Percentiles rank a stretch among this genome's conserved stretches.
These are phyloP conservation scores for Cladophialophora exuberans DNA, from an alignment of 2,329 filamentous ascomycete genomes.

Conservation along the genomic window DNA sequence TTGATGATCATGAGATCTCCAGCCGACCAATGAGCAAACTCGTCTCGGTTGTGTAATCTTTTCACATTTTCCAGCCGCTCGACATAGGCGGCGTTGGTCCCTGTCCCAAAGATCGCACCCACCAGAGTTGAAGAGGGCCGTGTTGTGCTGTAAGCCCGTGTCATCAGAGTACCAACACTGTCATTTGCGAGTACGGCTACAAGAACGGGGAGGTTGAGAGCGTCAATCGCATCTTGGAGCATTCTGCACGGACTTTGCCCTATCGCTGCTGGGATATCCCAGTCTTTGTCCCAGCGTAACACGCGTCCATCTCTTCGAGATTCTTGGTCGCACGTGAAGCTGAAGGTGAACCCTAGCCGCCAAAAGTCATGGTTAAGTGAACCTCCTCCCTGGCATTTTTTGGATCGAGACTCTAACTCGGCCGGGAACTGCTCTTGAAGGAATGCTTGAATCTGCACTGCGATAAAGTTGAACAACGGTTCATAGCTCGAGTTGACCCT, in stretches of 20 bases:
- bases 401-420: background rate
- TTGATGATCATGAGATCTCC: background rate
- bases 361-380: background rate
- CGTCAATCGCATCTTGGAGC: background rate
- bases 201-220: background rate
- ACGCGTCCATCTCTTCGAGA: background rate
- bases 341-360: background rate
- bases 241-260: background rate
- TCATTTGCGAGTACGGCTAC: background rate
- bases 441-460: background rate
- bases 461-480: background rate
- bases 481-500: background rate
- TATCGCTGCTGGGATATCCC: background rate
- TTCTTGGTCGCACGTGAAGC: background rate
- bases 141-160: background rate
- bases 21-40: too few species aligned
- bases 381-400: background rate
- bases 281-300: background rate
- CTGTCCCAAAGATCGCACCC: background rate
- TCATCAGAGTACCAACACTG: background rate
- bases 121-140: background rate
- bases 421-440: background rate
- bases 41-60: too few species aligned
- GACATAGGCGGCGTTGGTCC: background rate
- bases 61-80: background rate